Percentiles rank a stretch among this genome's conserved stretches.
Evolutionary conservation across 768 basidiomycete genomes (phyloP).

Genomic region (Termitomyces eurrhizus): DNA sequence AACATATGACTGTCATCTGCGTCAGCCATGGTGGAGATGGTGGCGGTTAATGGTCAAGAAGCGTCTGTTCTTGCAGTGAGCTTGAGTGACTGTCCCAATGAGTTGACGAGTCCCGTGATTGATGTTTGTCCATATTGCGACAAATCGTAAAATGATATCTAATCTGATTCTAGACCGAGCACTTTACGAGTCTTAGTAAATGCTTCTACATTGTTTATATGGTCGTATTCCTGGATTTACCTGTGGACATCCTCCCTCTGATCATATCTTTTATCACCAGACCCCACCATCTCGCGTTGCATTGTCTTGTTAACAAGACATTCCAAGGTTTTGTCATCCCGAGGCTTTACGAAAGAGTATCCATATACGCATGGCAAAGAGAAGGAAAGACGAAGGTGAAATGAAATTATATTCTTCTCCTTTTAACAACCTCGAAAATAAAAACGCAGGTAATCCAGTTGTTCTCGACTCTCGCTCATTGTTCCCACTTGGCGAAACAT

Average conservation of each 20-base stretch:
- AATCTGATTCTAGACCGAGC: conserved; percentile 1
- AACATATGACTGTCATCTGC: conserved; percentile 30
- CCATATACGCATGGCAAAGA: conserved; percentile 70
- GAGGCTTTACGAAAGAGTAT: conserved; percentile 53
- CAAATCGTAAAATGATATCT: neutral
- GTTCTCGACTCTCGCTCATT: conserved; percentile 55
- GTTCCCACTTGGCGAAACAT: conserved; percentile 16
- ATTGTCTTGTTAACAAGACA: conserved; percentile 54
- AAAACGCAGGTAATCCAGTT: conserved; percentile 51
- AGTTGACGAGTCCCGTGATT: conserved; percentile 2
- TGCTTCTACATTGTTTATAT: conserved; percentile 20
- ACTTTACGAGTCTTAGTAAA: neutral
- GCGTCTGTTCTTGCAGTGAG: neutral
- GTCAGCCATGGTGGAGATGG: conserved; percentile 36
- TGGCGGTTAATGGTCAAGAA: conserved; percentile 17
- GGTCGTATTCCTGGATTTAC: conserved; percentile 51
- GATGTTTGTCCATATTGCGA: neutral
- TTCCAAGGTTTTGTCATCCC: conserved; percentile 51
- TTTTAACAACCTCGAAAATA: neutral
- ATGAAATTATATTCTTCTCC: neutral
- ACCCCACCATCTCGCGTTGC: conserved; percentile 44
- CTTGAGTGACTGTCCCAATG: neutral
- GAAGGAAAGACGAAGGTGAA: conserved; percentile 57
- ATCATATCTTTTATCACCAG: conserved; percentile 49
- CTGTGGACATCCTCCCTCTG: conserved; percentile 58